Evolutionary conservation across 2,329 filamentous ascomycete species (phyloP), one percentile per base, ranked within the genome.

Genomic region (Dothistroma septosporum): DNA sequence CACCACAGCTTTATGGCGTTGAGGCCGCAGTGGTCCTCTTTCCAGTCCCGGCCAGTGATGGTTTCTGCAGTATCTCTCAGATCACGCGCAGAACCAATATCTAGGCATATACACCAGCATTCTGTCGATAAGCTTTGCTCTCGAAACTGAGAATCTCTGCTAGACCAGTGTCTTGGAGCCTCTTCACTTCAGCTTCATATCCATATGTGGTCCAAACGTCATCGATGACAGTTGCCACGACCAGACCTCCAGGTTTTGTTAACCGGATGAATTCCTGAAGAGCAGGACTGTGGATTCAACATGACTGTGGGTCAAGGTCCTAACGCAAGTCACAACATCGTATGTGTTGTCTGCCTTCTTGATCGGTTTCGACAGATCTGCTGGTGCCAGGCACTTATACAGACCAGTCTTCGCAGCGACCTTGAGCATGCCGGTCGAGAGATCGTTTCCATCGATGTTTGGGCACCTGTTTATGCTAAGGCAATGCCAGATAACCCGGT

Each of bases 241-340:
- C 69, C 35, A 82, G 66, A 0, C 83, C 83, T 4, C 74, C 75
- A 11, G 65, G 73, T 70, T 79, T 81, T 32, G 78, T 73, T 3
- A 85, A 68, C 10, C 83, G 73, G 24, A 82, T 73, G 53, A 85
- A 55, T 66, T 84, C 82, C 28, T 74, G 69, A 46, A 85, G 65
- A 4, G 79, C 79, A 0, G 70, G 70, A 53, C 73, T 69, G 0
- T 82, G 81, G 0, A n/a, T n/a, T 82, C 82, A 37, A 85, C 78
- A 63, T 84, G 82, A 8, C 80, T 80, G 58, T 79, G 76, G 0
- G 82, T 85, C 60, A 85, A 76, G 2, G 81, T 84, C 28, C 82
- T 82, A 28, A 79, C 77, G 70, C 82, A 85, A 1, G 77, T 76
- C 24, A 84, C 75, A 7, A 78, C 76, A 55, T 83, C 80, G 63